Evolutionary conservation across 352 stramenopile genomes (phyloP).

Genomic region (Detonula confervacea): DNA sequence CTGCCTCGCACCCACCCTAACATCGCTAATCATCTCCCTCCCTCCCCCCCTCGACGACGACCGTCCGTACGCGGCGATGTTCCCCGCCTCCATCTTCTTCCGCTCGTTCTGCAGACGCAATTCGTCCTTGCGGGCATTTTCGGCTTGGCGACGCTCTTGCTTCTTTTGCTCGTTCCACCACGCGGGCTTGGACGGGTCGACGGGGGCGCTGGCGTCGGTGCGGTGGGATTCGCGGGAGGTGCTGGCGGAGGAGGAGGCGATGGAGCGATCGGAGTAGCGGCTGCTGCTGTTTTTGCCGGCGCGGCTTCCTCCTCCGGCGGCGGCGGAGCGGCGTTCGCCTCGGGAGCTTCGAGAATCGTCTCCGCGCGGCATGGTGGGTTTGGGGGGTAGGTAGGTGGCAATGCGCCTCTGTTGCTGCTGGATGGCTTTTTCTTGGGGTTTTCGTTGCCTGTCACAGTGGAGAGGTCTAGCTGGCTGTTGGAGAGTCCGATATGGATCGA

Average conservation of each 20-base stretch:
- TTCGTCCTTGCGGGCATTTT: not conserved
- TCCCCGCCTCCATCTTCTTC: not conserved
- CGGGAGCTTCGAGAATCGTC: too few species aligned
- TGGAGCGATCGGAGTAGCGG: not conserved
- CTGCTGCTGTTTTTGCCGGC: too few species aligned
- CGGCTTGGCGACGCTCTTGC: constrained; percentile 4
- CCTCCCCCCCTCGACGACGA: not conserved
- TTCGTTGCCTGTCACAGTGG: too few species aligned
- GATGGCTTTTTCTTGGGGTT: too few species aligned
- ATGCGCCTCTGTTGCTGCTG: too few species aligned
- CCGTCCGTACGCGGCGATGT: constrained; percentile 4
- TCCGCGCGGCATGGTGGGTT: too few species aligned
- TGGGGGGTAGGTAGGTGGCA: too few species aligned
- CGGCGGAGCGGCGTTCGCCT: too few species aligned
- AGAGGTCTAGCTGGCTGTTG: too few species aligned
- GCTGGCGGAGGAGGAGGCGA: not conserved
- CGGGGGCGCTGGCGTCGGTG: constrained; percentile 14
- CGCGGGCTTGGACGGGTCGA: constrained; percentile 34
- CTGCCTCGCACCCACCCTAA: not conserved
- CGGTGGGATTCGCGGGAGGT: not conserved
- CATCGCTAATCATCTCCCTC: not conserved
- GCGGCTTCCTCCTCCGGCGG: too few species aligned
- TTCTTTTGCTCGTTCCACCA: constrained; percentile 46
- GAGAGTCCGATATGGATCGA: too few species aligned
- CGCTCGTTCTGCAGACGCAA: not conserved